Evolutionary conservation across 2,329 filamentous ascomycete species (phyloP), one percentile per base, ranked within the genome.

Genomic region (Lecanicillium sp.): DNA sequence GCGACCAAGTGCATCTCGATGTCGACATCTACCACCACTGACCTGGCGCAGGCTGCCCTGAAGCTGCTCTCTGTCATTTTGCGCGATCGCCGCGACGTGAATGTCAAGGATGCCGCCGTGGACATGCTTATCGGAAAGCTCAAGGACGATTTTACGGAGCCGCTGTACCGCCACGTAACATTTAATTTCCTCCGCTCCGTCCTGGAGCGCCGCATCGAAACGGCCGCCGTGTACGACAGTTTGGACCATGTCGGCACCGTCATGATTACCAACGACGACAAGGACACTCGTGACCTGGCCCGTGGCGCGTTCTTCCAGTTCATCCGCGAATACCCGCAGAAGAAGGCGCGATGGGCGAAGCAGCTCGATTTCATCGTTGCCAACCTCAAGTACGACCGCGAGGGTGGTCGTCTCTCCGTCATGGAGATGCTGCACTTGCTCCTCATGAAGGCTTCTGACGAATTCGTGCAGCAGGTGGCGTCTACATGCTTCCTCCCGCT

Each of bases 191-290:
- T 98, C 50, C 85, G 90, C 35, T 86, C 89, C 1, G 83, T 97
- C 21, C 79, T 98, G 61, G 85, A 87, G 45, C 81, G 90, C 15
- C 91, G 86, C 62, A 75, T 97, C 36, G 79, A 95, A 58, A 90
- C 94, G 7, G 84, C 90, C 0, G 78, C 86, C 35, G 83, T 98
- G 24, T 98, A 98, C 62, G 91, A 97, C 60, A 84, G 86, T 8
- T 78, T 96, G 54, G 93, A 98, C 62, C 84, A 90, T 58, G 84
- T 95, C 24, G 88, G 89, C 39, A 84, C 80, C 3, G 86, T 96
- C 63, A 97, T 97, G 90, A 86, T 98, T 49, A 95, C 87, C 37
- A 97, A 97, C 61, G 88, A 95, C 53, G 90, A 94, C 56, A 86
- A 86, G 56, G 83, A 86, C 54, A 91, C 91, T 2, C 81, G 93